Conservation (phyloP, 176 grass and related monocot genomes). For the Zizania latifolia region DNA sequence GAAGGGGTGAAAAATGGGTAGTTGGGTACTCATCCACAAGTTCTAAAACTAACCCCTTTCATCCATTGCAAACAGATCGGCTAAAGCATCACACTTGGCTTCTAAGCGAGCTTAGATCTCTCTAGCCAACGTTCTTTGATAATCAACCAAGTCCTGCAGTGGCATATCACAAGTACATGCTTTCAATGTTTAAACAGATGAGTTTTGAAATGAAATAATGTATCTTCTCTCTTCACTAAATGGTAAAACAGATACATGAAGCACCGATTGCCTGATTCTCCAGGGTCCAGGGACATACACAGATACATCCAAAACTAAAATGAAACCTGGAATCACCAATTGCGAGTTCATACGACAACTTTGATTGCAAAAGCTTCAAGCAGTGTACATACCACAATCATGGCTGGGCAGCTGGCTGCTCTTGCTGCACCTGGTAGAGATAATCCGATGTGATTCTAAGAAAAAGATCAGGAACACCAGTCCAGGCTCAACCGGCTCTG, state of each 20-base stretch:
- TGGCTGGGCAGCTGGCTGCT: slow-evolving; percentile 51
- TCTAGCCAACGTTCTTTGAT: slow-evolving; percentile 71
- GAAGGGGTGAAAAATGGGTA: background rate
- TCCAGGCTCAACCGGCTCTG: slow-evolving; percentile 52
- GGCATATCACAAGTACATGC: slow-evolving; percentile 1
- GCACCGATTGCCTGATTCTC: background rate
- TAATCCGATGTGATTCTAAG: slow-evolving; percentile 76
- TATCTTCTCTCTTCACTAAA: background rate
- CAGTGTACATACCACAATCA: slow-evolving; percentile 54
- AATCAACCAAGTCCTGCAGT: slow-evolving; percentile 74
- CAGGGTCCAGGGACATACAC: background rate
- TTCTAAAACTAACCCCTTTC: slow-evolving; percentile 56
- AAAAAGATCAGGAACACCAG: slow-evolving; percentile 85
- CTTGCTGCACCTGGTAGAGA: slow-evolving; percentile 86
- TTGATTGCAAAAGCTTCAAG: background rate
- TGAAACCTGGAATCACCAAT: background rate
- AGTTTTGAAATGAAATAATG: background rate
- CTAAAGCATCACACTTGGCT: slow-evolving; percentile 81
- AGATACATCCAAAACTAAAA: background rate
- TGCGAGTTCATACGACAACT: background rate
- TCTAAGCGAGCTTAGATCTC: slow-evolving; percentile 91
- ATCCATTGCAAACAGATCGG: slow-evolving; percentile 82
- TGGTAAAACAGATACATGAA: background rate
- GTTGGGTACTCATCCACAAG: background rate
- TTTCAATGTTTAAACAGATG: background rate